These are phyloP conservation scores for Acanthamoeba quina DNA, from an alignment of 208 protist genomes.

Conservation along the genomic window DNA sequence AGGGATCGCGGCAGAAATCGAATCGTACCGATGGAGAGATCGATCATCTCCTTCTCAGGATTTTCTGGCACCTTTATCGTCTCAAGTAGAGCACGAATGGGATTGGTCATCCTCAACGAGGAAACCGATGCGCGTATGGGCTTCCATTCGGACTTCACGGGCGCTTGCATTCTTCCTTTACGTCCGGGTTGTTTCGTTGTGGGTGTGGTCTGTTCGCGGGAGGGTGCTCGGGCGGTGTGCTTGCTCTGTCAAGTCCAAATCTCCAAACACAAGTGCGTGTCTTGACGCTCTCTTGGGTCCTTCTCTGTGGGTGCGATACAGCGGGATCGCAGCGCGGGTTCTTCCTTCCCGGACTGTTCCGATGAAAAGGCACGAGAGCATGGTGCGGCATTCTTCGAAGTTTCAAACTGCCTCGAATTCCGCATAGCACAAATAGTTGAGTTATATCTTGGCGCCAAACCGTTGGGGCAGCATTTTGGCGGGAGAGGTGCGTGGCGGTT, in stretches of 20 bases:
- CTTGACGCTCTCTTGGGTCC: neutral
- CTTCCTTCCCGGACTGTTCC: neutral
- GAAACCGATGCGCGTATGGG: neutral
- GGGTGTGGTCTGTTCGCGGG: neutral
- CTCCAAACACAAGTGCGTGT: neutral
- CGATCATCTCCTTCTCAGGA: conserved; percentile 87
- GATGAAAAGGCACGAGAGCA: neutral
- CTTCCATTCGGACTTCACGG: conserved; percentile 37
- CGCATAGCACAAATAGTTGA: neutral
- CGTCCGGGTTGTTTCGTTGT: neutral
- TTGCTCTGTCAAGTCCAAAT: neutral
- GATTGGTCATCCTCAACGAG: conserved; percentile 67
- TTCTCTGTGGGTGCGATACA: conserved; percentile 5
- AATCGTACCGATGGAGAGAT: conserved; percentile 91
- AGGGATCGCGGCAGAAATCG: neutral
- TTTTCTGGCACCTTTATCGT: conserved; percentile 90
- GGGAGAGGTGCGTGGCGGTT: neutral
- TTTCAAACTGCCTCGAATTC: neutral
- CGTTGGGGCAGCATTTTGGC: neutral
- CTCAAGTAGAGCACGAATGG: conserved; percentile 88
- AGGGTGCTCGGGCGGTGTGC: neutral
- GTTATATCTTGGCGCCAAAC: neutral
- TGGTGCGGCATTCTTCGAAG: neutral
- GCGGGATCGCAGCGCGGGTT: neutral
- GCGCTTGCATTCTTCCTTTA: conserved; percentile 25